Evolutionary conservation across 176 grass and related monocot species (phyloP).

Genomic region (Carex cristatella): DNA sequence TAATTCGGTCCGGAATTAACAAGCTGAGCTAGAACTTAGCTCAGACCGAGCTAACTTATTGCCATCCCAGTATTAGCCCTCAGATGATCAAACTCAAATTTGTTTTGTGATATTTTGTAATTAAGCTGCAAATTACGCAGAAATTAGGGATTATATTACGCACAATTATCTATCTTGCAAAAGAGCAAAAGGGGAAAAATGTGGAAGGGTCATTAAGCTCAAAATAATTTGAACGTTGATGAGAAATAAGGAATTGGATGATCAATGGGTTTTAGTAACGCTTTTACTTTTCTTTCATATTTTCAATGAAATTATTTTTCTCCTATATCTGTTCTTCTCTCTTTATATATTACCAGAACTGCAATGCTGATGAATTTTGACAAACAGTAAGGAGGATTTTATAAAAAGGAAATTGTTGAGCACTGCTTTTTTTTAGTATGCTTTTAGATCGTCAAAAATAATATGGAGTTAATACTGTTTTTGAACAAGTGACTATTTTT

Average conservation of each 20-base stretch:
- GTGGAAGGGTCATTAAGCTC: not conserved
- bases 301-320: not conserved
- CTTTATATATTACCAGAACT: not conserved
- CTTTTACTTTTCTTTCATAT: conserved; percentile 1
- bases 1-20: too few relatives aligned
- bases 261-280: not conserved
- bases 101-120: not conserved
- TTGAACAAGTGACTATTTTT: too few relatives aligned
- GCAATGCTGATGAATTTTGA: not conserved
- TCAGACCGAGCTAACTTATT: too few relatives aligned
- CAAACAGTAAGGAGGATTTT: not conserved
- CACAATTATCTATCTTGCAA: not conserved
- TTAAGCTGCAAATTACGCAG: not conserved
- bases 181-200: not conserved
- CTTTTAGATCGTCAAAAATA: too few relatives aligned
- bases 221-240: not conserved
- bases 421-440: not conserved
- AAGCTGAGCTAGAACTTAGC: too few relatives aligned
- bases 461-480: too few relatives aligned
- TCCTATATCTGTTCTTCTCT: not conserved
- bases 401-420: not conserved
- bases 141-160: not conserved
- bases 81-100: not conserved
- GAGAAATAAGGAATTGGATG: not conserved
- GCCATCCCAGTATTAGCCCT: not conserved